A percentile compares a stretch with the other conserved stretches of the same genome.
Conservation (phyloP, 140 eudicot genomes). For the Anethum foeniculum region DNA sequence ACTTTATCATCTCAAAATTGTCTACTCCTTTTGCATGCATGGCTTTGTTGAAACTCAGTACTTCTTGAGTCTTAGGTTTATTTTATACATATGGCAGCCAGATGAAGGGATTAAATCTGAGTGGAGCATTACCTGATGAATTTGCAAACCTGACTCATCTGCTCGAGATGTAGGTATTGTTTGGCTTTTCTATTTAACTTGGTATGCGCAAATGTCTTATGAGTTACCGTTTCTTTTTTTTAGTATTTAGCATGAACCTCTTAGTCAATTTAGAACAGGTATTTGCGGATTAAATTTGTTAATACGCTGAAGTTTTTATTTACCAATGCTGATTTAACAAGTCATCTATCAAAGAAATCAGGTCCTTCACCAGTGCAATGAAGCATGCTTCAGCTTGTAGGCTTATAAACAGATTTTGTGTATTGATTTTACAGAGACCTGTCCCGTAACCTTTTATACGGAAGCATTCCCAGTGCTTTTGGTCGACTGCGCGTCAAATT, state of each 20-base stretch:
- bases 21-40: background rate
- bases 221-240: background rate
- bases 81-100: background rate
- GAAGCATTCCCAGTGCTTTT: too few relatives aligned
- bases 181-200: background rate
- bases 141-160: background rate
- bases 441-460: too few relatives aligned
- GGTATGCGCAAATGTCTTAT: background rate
- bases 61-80: background rate
- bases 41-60: background rate
- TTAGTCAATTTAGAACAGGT: too few relatives aligned
- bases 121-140: background rate
- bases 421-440: too few relatives aligned
- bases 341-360: too few relatives aligned
- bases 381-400: too few relatives aligned
- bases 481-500: too few relatives aligned
- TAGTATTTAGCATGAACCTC: too few relatives aligned
- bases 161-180: background rate
- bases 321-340: too few relatives aligned
- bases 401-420: background rate
- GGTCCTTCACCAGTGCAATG: too few relatives aligned
- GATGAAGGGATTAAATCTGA: constrained; percentile 1
- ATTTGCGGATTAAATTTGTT: too few relatives aligned
- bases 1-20: background rate
- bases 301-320: too few relatives aligned